Evolutionary conservation across 108 stramenopile species (phyloP), one percentile per base, ranked within the genome.

Genomic region (Skeletonema menzelii): DNA sequence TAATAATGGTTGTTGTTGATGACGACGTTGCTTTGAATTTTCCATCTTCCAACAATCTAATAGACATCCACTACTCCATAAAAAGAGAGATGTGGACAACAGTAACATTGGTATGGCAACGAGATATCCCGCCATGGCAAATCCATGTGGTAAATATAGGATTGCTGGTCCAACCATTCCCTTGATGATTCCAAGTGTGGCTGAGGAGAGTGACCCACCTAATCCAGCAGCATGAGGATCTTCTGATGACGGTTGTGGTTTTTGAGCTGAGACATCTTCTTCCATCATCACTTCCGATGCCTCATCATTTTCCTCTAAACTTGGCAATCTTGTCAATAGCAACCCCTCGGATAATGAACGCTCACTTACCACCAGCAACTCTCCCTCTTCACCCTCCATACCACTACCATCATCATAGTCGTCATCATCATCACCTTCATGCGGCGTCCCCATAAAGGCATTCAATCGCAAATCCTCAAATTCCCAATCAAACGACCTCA

Each of bases 101-200:
- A 78, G 37, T 35, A 89, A 60, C 27, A 82, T 62, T 8, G 86
- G 86, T 44, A 89, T 68, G 53, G 86, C 73, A 53, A 84, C 74
- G 1, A 56, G 44, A 55, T 71, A 87, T 17, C 88, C 88, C 37
- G 84, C 79, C 53, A 70, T 68, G 17, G 79, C 71, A 70, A 89
- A 86, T 47, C 84, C 88, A 63, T 85, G 82, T 19, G 88, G 88
- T 26, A 89, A 56, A 63, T 85, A 89, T 12, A 89, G 69, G 65
- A 89, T 86, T 5, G 86, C 86, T 13, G 88, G 85, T 27, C 88
- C 88, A 8, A 89, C 80, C 76, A 82, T 85, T 27, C 84, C 84
- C 55, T 89, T 89, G 72, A 89, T 85, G 13, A 87, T 84, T 28
- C 86, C 86, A n/a, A 87, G 57, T 15, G 77, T 71, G 0, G 86